Evolutionary conservation across 768 basidiomycete species (phyloP).

Genomic region (Crucibulum laeve): DNA sequence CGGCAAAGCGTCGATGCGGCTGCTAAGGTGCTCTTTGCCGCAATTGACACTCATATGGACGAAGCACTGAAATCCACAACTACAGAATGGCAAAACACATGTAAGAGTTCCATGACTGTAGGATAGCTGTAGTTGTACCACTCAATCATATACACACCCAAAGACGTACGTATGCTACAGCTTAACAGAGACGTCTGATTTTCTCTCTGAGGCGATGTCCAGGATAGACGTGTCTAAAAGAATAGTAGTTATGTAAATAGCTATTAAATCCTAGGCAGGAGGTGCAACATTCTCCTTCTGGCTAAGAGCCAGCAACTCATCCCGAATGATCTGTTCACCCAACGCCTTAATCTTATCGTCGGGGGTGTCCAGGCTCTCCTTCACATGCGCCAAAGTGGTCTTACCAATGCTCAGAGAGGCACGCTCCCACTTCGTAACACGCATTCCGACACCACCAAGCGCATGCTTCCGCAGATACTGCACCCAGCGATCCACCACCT

Average conservation of each 20-base stretch:
- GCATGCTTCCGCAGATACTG: constrained; percentile 72
- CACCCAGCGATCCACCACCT: constrained; percentile 77
- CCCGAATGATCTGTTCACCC: constrained; percentile 35
- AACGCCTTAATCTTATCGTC: constrained; percentile 31
- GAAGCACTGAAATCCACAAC: no score
- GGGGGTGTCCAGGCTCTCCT: constrained; percentile 19
- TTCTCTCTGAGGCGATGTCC: background rate
- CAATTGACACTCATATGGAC: no score
- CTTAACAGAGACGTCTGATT: background rate
- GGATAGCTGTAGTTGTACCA: no score
- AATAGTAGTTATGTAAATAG: background rate
- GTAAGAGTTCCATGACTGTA: no score
- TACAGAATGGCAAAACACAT: no score
- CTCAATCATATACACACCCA: no score
- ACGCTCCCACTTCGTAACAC: constrained; percentile 74
- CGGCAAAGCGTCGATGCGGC: no score
- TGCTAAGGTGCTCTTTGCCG: no score
- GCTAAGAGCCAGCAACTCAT: background rate
- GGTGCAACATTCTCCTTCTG: background rate
- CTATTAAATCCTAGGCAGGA: background rate
- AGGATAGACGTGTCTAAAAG: background rate
- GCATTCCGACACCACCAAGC: constrained; percentile 84
- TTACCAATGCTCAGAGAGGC: constrained; percentile 46
- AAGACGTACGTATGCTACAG: no score
- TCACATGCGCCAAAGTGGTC: constrained; percentile 15